Evolutionary conservation across 192 early-diverging fungal species (phyloP).

Genomic region (Umbelopsis sp.): DNA sequence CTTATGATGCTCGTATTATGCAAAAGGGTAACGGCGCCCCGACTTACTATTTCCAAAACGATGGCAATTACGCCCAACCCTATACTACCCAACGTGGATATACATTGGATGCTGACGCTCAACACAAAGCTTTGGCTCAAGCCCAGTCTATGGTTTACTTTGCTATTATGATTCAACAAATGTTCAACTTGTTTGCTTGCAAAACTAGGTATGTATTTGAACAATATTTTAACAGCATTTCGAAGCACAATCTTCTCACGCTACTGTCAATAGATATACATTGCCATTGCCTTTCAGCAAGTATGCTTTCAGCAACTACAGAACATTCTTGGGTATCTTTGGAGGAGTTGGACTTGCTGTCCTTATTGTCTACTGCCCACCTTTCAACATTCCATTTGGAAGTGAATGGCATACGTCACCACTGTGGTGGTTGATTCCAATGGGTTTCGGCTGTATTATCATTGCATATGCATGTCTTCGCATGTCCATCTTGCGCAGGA

Average conservation of each 20-base stretch:
- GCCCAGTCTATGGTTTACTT: constrained; percentile 82
- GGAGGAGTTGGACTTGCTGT: constrained; percentile 67
- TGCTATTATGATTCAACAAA: constrained; percentile 83
- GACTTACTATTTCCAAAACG: constrained; percentile 53
- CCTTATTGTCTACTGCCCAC: constrained; percentile 84
- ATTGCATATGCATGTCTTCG: constrained; percentile 75
- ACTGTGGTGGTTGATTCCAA: constrained; percentile 82
- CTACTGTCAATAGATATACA: constrained; percentile 5
- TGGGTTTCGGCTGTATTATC: constrained; percentile 82
- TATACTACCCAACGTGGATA: constrained; percentile 41
- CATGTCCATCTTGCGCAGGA: constrained; percentile 59
- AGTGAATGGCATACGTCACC: constrained; percentile 61
- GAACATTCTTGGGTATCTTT: constrained; percentile 71
- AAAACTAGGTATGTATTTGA: constrained; percentile 61
- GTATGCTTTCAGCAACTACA: constrained; percentile 81
- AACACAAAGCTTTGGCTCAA: constrained; percentile 72
- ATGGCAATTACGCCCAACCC: constrained; percentile 45
- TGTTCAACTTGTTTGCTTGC: constrained; percentile 94
- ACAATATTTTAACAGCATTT: not conserved
- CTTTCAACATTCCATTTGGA: constrained; percentile 77
- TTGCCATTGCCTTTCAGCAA: constrained; percentile 75
- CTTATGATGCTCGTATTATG: constrained; percentile 58
- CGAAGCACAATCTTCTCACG: too few relatives aligned
- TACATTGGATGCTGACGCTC: constrained; percentile 49
- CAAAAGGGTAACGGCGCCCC: constrained; percentile 48